A percentile compares a stretch with the other conserved stretches of the same genome.
phyloP scores from a whole-genome alignment of 768 basidiomycete species.

The Fistulinella prunicolor region DNA sequence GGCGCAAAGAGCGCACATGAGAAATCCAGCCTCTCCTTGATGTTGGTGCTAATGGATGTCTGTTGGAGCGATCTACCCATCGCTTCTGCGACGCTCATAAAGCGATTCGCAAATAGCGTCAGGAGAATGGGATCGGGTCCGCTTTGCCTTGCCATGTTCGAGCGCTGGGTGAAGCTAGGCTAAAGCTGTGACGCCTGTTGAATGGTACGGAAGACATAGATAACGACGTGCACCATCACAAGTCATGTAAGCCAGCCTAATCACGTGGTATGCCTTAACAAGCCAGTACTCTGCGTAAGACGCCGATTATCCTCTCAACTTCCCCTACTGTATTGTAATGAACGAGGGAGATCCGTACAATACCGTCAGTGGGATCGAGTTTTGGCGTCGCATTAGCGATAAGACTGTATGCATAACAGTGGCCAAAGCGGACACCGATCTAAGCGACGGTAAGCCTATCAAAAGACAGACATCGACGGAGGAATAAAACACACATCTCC shows the following conservation, averaged over 20 bases:
- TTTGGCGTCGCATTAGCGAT: slow-evolving; percentile 52
- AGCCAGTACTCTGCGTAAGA: slow-evolving; percentile 51
- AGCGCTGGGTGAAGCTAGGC: neutral
- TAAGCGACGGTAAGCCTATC: slow-evolving; percentile 30
- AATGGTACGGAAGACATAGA: no score
- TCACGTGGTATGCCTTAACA: neutral
- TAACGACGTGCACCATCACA: no score
- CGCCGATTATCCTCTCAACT: slow-evolving; percentile 54
- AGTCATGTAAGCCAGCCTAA: no score
- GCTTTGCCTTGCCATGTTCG: slow-evolving; percentile 17
- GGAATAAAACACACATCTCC: slow-evolving; percentile 49
- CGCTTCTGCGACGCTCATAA: slow-evolving; percentile 96
- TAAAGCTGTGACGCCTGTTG: no score
- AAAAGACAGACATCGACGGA: neutral
- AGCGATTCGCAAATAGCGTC: slow-evolving; percentile 91
- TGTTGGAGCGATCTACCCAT: slow-evolving; percentile 91
- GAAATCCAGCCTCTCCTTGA: slow-evolving; percentile 94
- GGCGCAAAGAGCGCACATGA: slow-evolving; percentile 94
- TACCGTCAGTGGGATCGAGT: slow-evolving; percentile 58
- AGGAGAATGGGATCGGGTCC: slow-evolving; percentile 83
- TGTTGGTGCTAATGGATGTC: slow-evolving; percentile 89
- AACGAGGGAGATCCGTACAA: slow-evolving; percentile 72
- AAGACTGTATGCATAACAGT: slow-evolving; percentile 74
- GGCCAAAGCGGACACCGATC: slow-evolving; percentile 77
- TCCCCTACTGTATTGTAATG: slow-evolving; percentile 80